Base-by-base conservation (phyloP, 805 yeast species). In the Pichia ethanolica region DNA sequence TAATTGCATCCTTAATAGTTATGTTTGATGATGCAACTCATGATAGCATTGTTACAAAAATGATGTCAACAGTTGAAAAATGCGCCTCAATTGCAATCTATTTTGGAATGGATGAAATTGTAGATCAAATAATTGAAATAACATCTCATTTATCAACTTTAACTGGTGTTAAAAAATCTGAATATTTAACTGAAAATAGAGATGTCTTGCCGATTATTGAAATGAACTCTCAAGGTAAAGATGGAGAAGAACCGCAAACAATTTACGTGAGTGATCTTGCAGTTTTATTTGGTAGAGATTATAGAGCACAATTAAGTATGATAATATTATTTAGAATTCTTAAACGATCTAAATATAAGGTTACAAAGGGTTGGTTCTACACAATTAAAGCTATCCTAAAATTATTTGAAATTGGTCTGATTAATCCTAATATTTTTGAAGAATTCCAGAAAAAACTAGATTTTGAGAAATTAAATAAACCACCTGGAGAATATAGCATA, bases 11-110 rank as follows among this genome's bases (percentile, higher is more conserved):
- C 0, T 67, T 90, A 39, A 75, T 90, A 46, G 78, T 76, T 46
- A 88, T 91, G 39, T 93, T 89, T 67, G 83, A 86, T 32, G 87
- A 86, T 46, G 96, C 98, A 0, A 71, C 88, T 0, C 97, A 93
- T 63, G 98, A 93, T 64, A 86, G 88, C 44, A 81, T 93, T 9
- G 83, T 89, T 44, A 83, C 93, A 0, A 78, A 91, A 50, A 86
- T 93, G 71, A 83, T 93, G 72, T 78, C 96, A 0, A 86, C 91
- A 3, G 75, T 91, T 57, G 97, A 90, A 60, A 89, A 87, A 62
- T 79, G 93, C 54, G 86, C 96, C 0, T 77, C 73, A 33, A 78
- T 93, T 50, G 89, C 97, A 11, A 70, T 82, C 0, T 77, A 71
- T 53, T 89, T 82, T 65, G 73, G 75, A 10, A 65, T 85, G 49